These are phyloP conservation scores for Neurospora sp. DNA, from an alignment of 495 filamentous ascomycete species.

Conservation along the genomic window DNA sequence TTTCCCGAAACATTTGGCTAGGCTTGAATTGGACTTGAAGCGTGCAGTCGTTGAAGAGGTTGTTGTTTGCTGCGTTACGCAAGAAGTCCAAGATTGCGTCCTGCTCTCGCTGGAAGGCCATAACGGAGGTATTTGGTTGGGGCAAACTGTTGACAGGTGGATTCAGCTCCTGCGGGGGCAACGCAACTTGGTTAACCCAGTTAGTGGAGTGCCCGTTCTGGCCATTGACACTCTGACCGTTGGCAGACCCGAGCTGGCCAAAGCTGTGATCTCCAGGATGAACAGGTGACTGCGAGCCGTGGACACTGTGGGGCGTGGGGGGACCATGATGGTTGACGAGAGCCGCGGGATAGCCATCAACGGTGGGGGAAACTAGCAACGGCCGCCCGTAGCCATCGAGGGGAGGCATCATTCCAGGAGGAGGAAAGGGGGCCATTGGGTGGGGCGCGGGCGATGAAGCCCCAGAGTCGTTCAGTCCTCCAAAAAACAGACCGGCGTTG, in stretches of 20 bases:
- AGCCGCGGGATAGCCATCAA: conserved; percentile 28
- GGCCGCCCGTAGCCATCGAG: conserved; percentile 27
- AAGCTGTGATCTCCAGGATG: conserved; percentile 24
- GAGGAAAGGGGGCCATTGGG: conserved; percentile 23
- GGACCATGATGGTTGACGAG: conserved; percentile 31
- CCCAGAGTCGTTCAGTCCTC: conserved; percentile 34
- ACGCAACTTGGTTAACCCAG: background rate
- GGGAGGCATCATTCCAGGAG: conserved; percentile 24
- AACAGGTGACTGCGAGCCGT: conserved; percentile 41
- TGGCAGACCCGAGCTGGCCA: conserved; percentile 14
- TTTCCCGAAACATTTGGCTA: conserved; percentile 32
- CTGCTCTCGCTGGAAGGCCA: conserved; percentile 14
- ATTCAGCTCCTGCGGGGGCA: conserved; percentile 6
- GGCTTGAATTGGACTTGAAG: conserved; percentile 36
- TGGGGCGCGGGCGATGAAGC: conserved; percentile 38
- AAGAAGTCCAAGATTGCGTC: conserved; percentile 29
- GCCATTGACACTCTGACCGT: conserved; percentile 9
- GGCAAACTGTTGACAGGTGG: conserved; percentile 3
- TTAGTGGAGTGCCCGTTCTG: conserved; percentile 1
- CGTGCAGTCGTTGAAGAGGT: conserved; percentile 36
- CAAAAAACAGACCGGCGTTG: conserved; percentile 37
- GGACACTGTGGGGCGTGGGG: conserved; percentile 43
- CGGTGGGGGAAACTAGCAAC: conserved; percentile 18
- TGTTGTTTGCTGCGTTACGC: conserved; percentile 27
- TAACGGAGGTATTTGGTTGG: background rate